Evolutionary conservation across 2,329 filamentous ascomycete genomes (phyloP), one percentile per base, ranked within the genome.

Genomic region (Neonectria punicea): DNA sequence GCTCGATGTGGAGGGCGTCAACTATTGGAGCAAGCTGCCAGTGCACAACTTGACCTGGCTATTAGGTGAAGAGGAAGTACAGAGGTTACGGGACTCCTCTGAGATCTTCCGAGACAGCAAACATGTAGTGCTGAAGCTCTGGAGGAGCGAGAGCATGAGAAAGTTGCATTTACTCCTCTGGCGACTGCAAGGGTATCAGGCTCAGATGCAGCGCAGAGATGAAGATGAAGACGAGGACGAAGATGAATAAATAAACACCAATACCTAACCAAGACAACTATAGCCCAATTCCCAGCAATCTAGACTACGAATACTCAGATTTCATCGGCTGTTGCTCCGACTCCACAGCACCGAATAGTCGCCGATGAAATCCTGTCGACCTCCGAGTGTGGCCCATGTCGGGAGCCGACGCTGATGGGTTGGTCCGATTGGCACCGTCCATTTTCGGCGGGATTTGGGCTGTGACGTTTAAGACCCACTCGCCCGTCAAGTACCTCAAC

Each of bases 181-280:
- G 88, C 85, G 83, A 66, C 73, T 90, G 9, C 85, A 90, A 65
- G 87, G 86, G 1, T 90, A 87, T 69, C 51, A 88, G 22, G 72
- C 70, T 16, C 53, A 68, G 22, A 53, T 32, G 5, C 53, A 6
- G 20, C 34, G 18, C 50, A 53, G 50, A 49, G 39, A 20, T 58
- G 46, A 46, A 22, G 4, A 10, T 50, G 20, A 56, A n/a, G n/a
- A 22, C 5, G 4, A n/a, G 47, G 41, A 53, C 18, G 18, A 58
- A 44, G 18, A 58, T 13, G 53, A 47, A 44, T 28, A 32, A 36
- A 54, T 49, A 25, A 47, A 25, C 8, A 54, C 11, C 13, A 46
- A 30, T 53, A 39, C 36, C 14, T 16, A 7, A 39, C 14, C 16
- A 4, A 14, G 28, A 43, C 9, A 11, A 20, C 34, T 14, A 14